phyloP scores from a whole-genome alignment of 2,329 filamentous ascomycete genomes.

The Blumeriella jaapii region DNA sequence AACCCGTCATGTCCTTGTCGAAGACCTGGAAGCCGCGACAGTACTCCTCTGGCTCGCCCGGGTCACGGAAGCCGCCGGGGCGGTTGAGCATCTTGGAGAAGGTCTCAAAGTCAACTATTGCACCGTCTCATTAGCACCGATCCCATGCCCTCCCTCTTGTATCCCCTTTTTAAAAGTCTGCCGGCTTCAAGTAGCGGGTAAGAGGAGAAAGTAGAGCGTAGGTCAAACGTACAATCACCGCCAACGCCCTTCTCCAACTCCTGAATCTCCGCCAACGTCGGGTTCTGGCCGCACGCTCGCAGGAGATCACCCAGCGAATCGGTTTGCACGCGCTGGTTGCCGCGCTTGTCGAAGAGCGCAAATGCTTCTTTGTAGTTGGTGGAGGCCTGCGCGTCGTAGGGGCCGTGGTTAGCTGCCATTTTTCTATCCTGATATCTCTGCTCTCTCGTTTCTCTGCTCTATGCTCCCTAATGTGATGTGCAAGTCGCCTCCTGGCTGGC shows the following conservation, averaged over 20 bases:
- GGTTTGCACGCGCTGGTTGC: conserved; percentile 80
- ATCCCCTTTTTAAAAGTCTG: no score
- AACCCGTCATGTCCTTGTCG: conserved; percentile 97
- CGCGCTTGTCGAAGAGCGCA: conserved; percentile 98
- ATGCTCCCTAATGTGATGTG: background rate
- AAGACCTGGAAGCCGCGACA: conserved; percentile 98
- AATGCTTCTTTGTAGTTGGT: conserved; percentile 99
- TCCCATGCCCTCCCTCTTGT: no score
- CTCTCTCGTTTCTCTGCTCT: background rate
- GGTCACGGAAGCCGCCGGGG: conserved; percentile 94
- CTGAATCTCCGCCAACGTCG: conserved; percentile 81
- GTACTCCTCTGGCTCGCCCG: conserved; percentile 95
- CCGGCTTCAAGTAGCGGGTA: conserved; percentile 4
- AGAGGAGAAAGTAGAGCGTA: background rate
- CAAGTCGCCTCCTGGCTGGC: no score
- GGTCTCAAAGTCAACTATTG: conserved; percentile 87
- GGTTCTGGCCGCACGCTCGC: conserved; percentile 95
- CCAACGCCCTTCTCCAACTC: conserved; percentile 87
- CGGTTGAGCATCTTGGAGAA: conserved; percentile 96
- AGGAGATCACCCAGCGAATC: conserved; percentile 87
- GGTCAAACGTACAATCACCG: conserved; percentile 65
- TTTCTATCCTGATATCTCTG: background rate
- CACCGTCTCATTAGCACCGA: background rate
- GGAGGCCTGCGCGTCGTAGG: conserved; percentile 44
- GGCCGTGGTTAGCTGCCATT: conserved; percentile 4